Evolutionary conservation across 2,329 filamentous ascomycete species (phyloP), one percentile per base, ranked within the genome.

Genomic region (Aspergillus pseudotamarii): DNA sequence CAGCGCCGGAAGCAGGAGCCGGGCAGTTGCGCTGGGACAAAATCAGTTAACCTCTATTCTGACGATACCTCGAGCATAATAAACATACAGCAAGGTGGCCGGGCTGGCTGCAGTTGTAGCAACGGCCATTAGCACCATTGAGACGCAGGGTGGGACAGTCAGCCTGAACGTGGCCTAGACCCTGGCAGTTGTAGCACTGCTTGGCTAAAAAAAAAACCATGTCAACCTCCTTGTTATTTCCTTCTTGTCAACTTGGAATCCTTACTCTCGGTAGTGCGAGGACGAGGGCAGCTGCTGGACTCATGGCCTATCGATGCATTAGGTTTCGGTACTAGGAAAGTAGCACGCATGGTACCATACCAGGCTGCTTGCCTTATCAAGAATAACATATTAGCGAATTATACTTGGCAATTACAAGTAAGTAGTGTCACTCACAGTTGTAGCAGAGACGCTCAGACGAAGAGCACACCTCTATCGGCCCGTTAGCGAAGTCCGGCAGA

Each of bases 131-230:
- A 67, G 89, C 82, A 70, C 91, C 94, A 80, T 89, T 96, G 79
- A 99, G 82, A 72, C 95, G 93, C 69, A 99, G 88, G 66, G 95
- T 98, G 74, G 95, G 95, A 87, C 95, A 99, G 81, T 99, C 95
- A 72, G 95, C 95, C 85, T 99, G 95, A 74, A 99, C 95, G 79
- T 99, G 95, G 71, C 95, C 95, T 66, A 98, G 88, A 64, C 95
- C 95, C 85, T 98, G 95, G 86, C 95, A 99, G 84, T 98, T 95
- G 81, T 99, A 99, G 88, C 95, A 99, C 86, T 99, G 95, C 89
- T 99, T 99, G 59, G 93, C 93, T 89, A 54, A 36, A 56, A 36
- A 64, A 28, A 23, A 64, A n/a, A n/a, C n/a, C 68, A 69, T 59
- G 65, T 69, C 51, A 71, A 65, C 43, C 48, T 46, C 58, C 46